Conservation (phyloP, 768 basidiomycete genomes). For the Flagelloscypha sp. region DNA sequence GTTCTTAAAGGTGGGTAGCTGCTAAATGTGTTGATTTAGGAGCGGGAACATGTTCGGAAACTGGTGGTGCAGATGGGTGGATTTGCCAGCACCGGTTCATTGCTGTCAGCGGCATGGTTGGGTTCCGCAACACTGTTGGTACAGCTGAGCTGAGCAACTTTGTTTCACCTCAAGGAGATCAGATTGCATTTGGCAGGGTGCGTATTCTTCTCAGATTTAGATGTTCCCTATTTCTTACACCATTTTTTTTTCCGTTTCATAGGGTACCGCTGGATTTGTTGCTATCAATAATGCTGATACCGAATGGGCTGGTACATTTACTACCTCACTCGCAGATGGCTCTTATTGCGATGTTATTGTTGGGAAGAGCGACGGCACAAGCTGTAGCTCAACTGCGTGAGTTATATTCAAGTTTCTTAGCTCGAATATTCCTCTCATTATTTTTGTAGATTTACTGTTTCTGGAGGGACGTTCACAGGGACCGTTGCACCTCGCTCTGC, state of each 20-base stretch:
- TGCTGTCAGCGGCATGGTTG: slow-evolving; percentile 33
- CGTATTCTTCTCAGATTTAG: slow-evolving; percentile 4
- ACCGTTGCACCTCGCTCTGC: slow-evolving; percentile 5
- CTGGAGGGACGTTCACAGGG: slow-evolving; percentile 2
- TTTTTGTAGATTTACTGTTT: slow-evolving; percentile 4
- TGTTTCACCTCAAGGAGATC: slow-evolving; percentile 48
- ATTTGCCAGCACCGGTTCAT: slow-evolving; percentile 33
- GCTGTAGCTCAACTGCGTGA: no score
- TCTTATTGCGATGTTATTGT: slow-evolving; percentile 54
- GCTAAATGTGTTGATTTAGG: slow-evolving; percentile 4
- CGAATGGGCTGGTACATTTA: slow-evolving; percentile 29
- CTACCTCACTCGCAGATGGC: slow-evolving; percentile 31
- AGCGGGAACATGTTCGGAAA: slow-evolving; percentile 23
- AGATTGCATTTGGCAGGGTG: slow-evolving; percentile 64
- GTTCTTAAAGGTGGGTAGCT: no score
- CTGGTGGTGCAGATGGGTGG: slow-evolving; percentile 27
- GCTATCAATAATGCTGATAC: slow-evolving; percentile 34
- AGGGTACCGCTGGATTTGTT: slow-evolving; percentile 31
- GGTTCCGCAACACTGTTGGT: slow-evolving; percentile 54
- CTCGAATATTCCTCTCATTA: neutral
- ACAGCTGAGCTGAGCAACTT: slow-evolving; percentile 43
- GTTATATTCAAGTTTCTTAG: no score
- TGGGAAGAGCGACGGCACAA: slow-evolving; percentile 35
- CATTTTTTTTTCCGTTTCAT: slow-evolving; percentile 3
- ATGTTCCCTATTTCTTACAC: neutral